phyloP scores from a whole-genome alignment of 495 filamentous ascomycete genomes.

The Aspergillus campestris region DNA sequence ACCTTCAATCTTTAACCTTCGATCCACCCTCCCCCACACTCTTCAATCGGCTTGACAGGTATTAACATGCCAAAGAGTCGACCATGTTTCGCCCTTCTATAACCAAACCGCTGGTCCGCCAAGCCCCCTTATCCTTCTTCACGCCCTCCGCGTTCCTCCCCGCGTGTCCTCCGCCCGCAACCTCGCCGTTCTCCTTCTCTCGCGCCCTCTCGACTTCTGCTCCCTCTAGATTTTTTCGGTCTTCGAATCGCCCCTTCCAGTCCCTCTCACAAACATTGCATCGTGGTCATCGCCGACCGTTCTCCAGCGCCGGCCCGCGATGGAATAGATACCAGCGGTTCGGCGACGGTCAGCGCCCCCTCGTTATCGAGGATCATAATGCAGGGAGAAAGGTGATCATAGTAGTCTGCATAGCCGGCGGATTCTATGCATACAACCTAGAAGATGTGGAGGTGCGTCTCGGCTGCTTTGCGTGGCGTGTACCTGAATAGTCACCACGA shows the following conservation, averaged over 20 bases:
- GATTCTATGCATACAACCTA: constrained; percentile 63
- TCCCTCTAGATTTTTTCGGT: neutral
- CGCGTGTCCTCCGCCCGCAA: no score
- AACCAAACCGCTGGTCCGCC: no score
- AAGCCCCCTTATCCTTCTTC: no score
- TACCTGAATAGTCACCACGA: neutral
- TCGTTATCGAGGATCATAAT: constrained; percentile 9
- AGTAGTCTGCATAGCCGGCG: constrained; percentile 21
- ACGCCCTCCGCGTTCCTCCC: no score
- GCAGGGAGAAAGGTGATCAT: constrained; percentile 23
- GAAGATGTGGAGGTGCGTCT: constrained; percentile 60
- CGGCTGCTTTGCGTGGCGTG: neutral
- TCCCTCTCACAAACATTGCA: constrained; percentile 1
- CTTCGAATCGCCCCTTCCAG: neutral
- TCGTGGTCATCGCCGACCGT: constrained; percentile 5
- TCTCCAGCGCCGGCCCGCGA: constrained; percentile 10
- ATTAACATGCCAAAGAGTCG: no score
- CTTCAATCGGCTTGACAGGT: no score
- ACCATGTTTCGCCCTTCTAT: no score
- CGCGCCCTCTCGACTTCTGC: neutral
- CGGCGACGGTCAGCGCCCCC: constrained; percentile 9
- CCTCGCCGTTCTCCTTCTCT: neutral
- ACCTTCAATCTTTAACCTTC: no score
- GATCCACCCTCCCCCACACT: no score
- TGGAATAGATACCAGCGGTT: constrained; percentile 27